phyloP scores from a whole-genome alignment of 2,329 filamentous ascomycete genomes.

The Leptographium flavum region DNA sequence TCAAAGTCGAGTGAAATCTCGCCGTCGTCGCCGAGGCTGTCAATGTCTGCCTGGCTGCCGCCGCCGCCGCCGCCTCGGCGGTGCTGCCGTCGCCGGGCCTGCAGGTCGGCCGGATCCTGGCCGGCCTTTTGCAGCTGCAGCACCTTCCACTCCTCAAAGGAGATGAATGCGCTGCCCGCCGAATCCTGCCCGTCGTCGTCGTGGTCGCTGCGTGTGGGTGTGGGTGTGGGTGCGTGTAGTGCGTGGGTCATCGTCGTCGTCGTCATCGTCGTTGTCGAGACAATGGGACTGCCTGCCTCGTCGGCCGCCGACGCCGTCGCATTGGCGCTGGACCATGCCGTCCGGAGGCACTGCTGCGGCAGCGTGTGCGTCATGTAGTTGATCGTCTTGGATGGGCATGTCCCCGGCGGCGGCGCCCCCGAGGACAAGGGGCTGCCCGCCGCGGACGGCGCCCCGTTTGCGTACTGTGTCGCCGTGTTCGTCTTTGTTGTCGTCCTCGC shows the following conservation, averaged over 20 bases:
- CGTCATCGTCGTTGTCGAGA: neutral
- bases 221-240: too few species aligned
- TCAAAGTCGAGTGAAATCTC: constrained; percentile 58
- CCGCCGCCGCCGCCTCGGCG: constrained; percentile 19
- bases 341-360: constrained; percentile 60
- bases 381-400: constrained; percentile 49
- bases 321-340: constrained; percentile 33
- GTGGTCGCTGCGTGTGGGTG: neutral
- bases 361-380: constrained; percentile 73
- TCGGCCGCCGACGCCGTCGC: constrained; percentile 5
- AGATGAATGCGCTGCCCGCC: constrained; percentile 58
- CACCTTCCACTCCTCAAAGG: constrained; percentile 97
- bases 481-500: neutral
- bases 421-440: neutral
- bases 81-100: constrained; percentile 31
- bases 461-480: neutral
- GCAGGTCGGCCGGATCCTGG: constrained; percentile 53
- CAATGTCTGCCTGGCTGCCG: constrained; percentile 41
- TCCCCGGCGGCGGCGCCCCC: neutral
- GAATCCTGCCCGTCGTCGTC: constrained; percentile 26
- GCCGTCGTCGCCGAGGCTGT: constrained; percentile 71
- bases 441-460: neutral
- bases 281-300: neutral
- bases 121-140: constrained; percentile 78
- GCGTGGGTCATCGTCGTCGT: too few species aligned